Percentiles rank a stretch among this genome's conserved stretches.
These are phyloP conservation scores for Kuraishia capsulata DNA, from an alignment of 805 yeast species.

Conservation along the genomic window DNA sequence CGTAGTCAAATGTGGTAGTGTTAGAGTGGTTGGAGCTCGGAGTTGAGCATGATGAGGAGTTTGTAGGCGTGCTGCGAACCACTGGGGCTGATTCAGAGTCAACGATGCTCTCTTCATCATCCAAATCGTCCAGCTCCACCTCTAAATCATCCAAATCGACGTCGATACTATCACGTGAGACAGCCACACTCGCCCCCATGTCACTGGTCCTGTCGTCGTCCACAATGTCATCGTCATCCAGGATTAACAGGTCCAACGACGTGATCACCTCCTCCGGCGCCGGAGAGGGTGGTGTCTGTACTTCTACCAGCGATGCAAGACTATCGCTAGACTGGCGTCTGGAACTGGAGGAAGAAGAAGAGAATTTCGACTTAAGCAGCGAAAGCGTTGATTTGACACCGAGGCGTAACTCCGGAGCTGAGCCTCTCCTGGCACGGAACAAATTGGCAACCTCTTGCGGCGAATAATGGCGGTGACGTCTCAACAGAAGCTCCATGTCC, in stretches of 20 bases:
- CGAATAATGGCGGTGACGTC: constrained; percentile 3
- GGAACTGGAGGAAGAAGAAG: background rate
- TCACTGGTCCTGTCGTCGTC: too few relatives aligned
- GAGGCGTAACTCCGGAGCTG: constrained; percentile 1
- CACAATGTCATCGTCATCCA: constrained; percentile 12
- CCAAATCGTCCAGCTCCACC: constrained; percentile 13
- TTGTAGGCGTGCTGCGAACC: constrained; percentile 1
- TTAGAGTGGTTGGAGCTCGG: constrained; percentile 1
- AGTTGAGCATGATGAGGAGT: constrained; percentile 1
- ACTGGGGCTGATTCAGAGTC: background rate
- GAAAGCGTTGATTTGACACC: background rate
- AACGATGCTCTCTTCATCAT: constrained; percentile 13
- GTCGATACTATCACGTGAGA: too few relatives aligned
- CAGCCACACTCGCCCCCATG: too few relatives aligned
- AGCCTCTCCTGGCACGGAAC: constrained; percentile 2
- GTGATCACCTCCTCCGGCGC: background rate
- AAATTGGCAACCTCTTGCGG: constrained; percentile 3
- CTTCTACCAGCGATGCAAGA: background rate
- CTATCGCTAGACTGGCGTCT: background rate
- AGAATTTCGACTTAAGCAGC: constrained; percentile 1
- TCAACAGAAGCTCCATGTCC: constrained; percentile 7
- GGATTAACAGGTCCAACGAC: background rate
- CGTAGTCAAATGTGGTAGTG: background rate
- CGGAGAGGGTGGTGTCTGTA: background rate
- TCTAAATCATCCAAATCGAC: too few relatives aligned